Evolutionary conservation across 2,329 filamentous ascomycete species (phyloP).

Genomic region (Pyrenochaeta sp.): DNA sequence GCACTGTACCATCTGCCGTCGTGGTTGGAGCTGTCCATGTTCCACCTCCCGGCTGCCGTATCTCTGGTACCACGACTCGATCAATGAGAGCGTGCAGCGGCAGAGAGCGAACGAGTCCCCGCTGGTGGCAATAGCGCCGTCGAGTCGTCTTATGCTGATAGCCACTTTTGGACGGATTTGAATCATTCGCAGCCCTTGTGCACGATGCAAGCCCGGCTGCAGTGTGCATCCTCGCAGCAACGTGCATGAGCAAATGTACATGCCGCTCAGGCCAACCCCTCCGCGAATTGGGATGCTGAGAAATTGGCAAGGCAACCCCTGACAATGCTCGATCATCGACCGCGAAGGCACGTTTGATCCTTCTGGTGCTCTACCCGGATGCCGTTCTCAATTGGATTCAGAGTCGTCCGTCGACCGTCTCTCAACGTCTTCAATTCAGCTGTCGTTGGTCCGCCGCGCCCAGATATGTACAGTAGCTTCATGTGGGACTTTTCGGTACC

Average conservation of each 20-base stretch:
- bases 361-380: neutral
- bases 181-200: conserved; percentile 38
- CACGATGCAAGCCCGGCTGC: conserved; percentile 35
- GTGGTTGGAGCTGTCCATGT: conserved; percentile 1
- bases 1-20: neutral
- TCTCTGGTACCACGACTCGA: conserved; percentile 36
- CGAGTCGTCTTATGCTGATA: conserved; percentile 26
- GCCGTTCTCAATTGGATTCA: neutral
- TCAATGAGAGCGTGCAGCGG: conserved; percentile 19
- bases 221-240: conserved; percentile 37
- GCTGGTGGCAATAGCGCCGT: conserved; percentile 35
- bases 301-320: conserved; percentile 23
- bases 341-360: conserved; percentile 13
- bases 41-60: conserved; percentile 22
- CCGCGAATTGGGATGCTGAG: conserved; percentile 29
- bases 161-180: conserved; percentile 34
- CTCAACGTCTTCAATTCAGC: conserved; percentile 10
- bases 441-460: conserved; percentile 12
- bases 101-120: conserved; percentile 17
- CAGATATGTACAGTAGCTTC: conserved; percentile 6
- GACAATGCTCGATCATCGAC: conserved; percentile 23
- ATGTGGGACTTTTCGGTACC: conserved; percentile 5
- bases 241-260: conserved; percentile 34
- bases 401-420: neutral
- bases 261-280: conserved; percentile 31